Percentiles rank a stretch among this genome's conserved stretches.
Evolutionary conservation across 2,329 filamentous ascomycete genomes (phyloP).

Genomic region (Colletotrichum euphorbiae): DNA sequence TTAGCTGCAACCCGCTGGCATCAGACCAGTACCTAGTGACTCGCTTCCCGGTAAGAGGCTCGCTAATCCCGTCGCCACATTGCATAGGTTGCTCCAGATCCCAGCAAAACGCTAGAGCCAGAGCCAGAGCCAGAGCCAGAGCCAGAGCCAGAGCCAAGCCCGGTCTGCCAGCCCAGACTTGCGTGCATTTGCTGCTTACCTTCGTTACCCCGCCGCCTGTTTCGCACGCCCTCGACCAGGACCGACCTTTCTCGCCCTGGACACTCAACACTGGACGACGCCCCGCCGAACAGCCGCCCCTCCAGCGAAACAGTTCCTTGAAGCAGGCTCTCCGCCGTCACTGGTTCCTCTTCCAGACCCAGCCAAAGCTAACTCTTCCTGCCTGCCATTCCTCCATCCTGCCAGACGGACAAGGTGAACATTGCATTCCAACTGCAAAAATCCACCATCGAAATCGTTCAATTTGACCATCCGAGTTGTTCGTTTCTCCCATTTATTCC

Average conservation of each 20-base stretch:
- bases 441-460: constrained; percentile 2
- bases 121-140: background rate
- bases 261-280: background rate
- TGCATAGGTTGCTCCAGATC: constrained; percentile 31
- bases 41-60: constrained; percentile 27
- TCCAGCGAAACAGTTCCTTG: constrained; percentile 39
- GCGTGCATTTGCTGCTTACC: constrained; percentile 27
- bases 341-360: constrained; percentile 35
- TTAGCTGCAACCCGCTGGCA: background rate
- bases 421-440: constrained; percentile 17
- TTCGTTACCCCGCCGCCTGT: constrained; percentile 32
- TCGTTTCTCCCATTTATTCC: background rate
- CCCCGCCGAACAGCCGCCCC: constrained; percentile 35
- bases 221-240: constrained; percentile 20
- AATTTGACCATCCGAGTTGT: constrained; percentile 22
- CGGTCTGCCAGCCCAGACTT: constrained; percentile 16
- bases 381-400: constrained; percentile 13
- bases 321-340: constrained; percentile 32
- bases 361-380: constrained; percentile 19
- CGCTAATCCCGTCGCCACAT: constrained; percentile 35
- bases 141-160: constrained; percentile 17
- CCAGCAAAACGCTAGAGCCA: constrained; percentile 31
- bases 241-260: constrained; percentile 17
- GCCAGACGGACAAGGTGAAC: constrained; percentile 4
- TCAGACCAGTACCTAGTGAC: background rate